Percentiles rank a stretch among this genome's conserved stretches.
phyloP scores from a whole-genome alignment of 192 early-diverging fungal genomes.

The Backusella tuberculispora region DNA sequence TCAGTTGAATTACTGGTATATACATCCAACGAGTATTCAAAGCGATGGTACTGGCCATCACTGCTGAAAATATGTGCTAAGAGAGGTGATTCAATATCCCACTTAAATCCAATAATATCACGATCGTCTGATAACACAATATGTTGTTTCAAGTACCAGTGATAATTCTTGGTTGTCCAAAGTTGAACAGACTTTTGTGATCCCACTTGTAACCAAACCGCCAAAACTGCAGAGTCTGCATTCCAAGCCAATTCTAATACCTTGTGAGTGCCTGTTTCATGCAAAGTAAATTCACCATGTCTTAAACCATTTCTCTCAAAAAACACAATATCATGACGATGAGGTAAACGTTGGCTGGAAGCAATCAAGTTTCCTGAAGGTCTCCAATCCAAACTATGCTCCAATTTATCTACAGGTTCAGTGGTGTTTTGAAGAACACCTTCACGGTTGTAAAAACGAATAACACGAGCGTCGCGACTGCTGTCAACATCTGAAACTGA shows the following conservation, averaged over 20 bases:
- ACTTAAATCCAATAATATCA: slow-evolving; percentile 58
- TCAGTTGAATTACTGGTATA: slow-evolving; percentile 46
- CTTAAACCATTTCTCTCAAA: slow-evolving; percentile 94
- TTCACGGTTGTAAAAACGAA: slow-evolving; percentile 87
- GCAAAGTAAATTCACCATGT: slow-evolving; percentile 89
- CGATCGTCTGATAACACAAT: slow-evolving; percentile 51
- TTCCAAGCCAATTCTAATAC: slow-evolving; percentile 82
- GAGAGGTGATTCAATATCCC: slow-evolving; percentile 83
- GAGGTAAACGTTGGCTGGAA: slow-evolving; percentile 73
- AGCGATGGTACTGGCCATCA: slow-evolving; percentile 44
- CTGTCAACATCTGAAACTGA: slow-evolving; percentile 72
- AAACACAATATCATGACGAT: slow-evolving; percentile 88
- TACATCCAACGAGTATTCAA: slow-evolving; percentile 45
- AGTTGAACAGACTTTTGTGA: slow-evolving; percentile 65
- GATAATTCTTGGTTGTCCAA: slow-evolving; percentile 94
- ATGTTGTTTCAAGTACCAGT: slow-evolving; percentile 96
- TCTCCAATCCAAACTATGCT: slow-evolving; percentile 80
- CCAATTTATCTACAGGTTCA: slow-evolving; percentile 79
- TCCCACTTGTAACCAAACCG: slow-evolving; percentile 61
- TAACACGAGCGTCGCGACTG: slow-evolving; percentile 55
- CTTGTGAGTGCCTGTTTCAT: slow-evolving; percentile 51
- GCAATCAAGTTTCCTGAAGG: slow-evolving; percentile 87
- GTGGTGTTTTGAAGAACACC: slow-evolving; percentile 80
- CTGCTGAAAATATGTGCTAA: slow-evolving; percentile 62
- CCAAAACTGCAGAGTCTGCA: slow-evolving; percentile 85